Conservation (phyloP, 1,284 basidiomycete genomes). For the Cerrena zonata region DNA sequence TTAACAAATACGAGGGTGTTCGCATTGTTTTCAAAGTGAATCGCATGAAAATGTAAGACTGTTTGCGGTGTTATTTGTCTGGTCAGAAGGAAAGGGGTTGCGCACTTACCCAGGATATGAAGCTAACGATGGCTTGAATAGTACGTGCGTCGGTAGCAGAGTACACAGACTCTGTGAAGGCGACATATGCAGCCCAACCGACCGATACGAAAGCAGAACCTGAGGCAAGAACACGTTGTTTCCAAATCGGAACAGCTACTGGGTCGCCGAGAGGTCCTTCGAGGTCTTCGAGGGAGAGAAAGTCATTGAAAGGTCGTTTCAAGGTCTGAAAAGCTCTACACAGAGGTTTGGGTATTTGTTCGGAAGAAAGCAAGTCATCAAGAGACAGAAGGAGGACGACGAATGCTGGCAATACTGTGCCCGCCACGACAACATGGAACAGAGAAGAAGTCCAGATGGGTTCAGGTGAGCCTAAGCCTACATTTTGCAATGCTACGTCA, state of each 20-base stretch:
- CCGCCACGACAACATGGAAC: neutral
- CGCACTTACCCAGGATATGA: slow-evolving; percentile 25
- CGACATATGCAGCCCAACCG: slow-evolving; percentile 30
- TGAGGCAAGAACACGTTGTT: slow-evolving; percentile 30
- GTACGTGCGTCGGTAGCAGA: slow-evolving; percentile 10
- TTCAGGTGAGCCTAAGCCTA: neutral
- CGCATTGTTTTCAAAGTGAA: slow-evolving; percentile 35
- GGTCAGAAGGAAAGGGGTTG: neutral
- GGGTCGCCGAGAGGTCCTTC: slow-evolving; percentile 32
- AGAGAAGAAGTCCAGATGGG: neutral
- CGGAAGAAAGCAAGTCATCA: slow-evolving; percentile 24
- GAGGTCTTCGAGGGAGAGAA: slow-evolving; percentile 48
- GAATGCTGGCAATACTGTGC: slow-evolving; percentile 4
- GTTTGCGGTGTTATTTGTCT: neutral
- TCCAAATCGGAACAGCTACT: slow-evolving; percentile 25
- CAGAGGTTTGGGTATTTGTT: slow-evolving; percentile 27
- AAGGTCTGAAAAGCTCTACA: slow-evolving; percentile 25
- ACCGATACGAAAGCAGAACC: slow-evolving; percentile 33
- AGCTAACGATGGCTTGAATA: slow-evolving; percentile 15
- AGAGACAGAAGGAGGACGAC: slow-evolving; percentile 16
- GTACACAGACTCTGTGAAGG: slow-evolving; percentile 28
- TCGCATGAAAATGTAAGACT: slow-evolving; percentile 42
- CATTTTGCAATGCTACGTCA: no score
- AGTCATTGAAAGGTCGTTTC: slow-evolving; percentile 45
- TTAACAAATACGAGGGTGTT: slow-evolving; percentile 49